Base-by-base conservation (phyloP, 2,329 filamentous ascomycete genomes). In the Ophiostoma ulmi region DNA sequence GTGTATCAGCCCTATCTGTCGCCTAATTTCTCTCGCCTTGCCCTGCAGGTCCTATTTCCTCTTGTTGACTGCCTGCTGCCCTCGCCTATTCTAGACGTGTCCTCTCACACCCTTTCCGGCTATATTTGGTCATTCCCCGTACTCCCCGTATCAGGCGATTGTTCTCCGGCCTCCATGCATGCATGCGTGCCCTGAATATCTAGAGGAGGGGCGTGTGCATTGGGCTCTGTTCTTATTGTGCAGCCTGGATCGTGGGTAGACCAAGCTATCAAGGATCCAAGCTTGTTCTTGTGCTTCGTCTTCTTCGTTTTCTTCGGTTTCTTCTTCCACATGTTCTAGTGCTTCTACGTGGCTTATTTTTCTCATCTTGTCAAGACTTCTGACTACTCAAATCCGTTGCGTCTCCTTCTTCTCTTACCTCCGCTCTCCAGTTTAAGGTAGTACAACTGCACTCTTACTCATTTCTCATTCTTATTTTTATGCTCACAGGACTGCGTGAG, bases 121-220 rank as follows among this genome's bases (percentile, higher is more conserved):
- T 13, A 5, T 14, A 1, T 13, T 10, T 26, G 22, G 52, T 17
- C 3, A 11, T 11, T 58, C 22, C 6, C 52, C n/a, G n/a, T 26
- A 58, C 52, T 26, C 26, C 14, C 58, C 58, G 31, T 63, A 63
- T 63, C 31, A 17, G 58, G 31, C 58, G 58, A 31, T 13, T 63
- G 58, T 63, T 63, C 58, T 63, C 58, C 31, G 26, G 58, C 58
- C 58, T 63, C 26, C 3, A 22, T 61, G 22, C n/a, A 11, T 36
- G 58, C 58, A 63, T 63, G 58, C n/a, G 26, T 31, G 26, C 31
- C 26, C 58, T 63, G 58, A 13, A 58, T 5, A 26, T 58, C 52
- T 26, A 22, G 22, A 63, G 58, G 58, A 63, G 58, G 58, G 58
- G 58, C 58, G 58, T 63, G 58, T 35, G 58, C 31, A 35, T 63